These are phyloP conservation scores for Chrysanthemum makinoi DNA, from an alignment of 129 eudicot genomes.

Conservation along the genomic window DNA sequence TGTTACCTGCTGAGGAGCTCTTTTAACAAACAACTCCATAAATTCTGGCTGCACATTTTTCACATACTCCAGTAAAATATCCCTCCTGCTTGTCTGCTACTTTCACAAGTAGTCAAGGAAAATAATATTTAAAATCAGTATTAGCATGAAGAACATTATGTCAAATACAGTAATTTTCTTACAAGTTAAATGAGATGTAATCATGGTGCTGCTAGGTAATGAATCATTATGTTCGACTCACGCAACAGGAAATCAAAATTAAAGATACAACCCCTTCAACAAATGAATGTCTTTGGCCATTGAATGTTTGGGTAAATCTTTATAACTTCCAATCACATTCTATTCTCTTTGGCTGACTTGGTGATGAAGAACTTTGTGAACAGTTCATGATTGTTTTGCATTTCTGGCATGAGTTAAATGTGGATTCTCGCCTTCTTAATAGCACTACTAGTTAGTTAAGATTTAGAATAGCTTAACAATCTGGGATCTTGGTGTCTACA, in stretches of 20 bases:
- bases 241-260: not conserved
- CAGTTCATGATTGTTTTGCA: not conserved
- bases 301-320: not conserved
- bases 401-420: not conserved
- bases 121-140: slow-evolving; percentile 18
- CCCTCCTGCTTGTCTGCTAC: slow-evolving; percentile 77
- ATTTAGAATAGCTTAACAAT: not conserved
- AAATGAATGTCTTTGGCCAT: not conserved
- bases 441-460: not conserved
- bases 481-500: not conserved
- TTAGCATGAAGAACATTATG: not conserved
- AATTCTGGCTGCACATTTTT: slow-evolving; percentile 89
- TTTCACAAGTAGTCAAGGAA: slow-evolving; percentile 9
- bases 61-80: slow-evolving; percentile 83
- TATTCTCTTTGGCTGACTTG: not conserved
- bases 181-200: slow-evolving; percentile 10
- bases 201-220: slow-evolving; percentile 19
- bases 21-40: slow-evolving; percentile 96
- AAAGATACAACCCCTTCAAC: not conserved
- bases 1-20: slow-evolving; percentile 91
- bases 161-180: not conserved
- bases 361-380: not conserved
- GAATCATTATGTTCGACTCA: slow-evolving; percentile 11
- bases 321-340: not conserved
- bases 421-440: not conserved